A percentile compares a stretch with the other conserved stretches of the same genome.
Evolutionary conservation across 208 protist genomes (phyloP).

Genomic region (Trichomonas gallinae): DNA sequence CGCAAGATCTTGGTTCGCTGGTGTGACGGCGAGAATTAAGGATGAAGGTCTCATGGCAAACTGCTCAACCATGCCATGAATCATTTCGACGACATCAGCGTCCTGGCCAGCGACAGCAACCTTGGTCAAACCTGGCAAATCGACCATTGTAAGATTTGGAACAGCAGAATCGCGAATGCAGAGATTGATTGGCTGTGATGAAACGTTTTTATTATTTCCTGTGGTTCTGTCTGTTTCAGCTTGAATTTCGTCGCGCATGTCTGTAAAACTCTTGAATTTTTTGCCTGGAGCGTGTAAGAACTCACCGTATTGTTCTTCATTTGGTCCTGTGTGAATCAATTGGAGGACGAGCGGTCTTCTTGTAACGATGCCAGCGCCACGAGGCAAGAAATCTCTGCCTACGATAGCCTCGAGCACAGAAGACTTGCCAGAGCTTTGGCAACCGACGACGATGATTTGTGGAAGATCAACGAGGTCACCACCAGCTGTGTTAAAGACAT

Average conservation of each 20-base stretch:
- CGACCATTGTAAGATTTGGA: conserved; percentile 46
- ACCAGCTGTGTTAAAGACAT: conserved; percentile 34
- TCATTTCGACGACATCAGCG: conserved; percentile 38
- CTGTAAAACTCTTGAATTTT: conserved; percentile 74
- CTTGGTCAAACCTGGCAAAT: conserved; percentile 48
- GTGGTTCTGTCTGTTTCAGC: conserved; percentile 70
- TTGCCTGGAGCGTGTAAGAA: conserved; percentile 62
- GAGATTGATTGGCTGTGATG: not conserved
- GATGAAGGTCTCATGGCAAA: conserved; percentile 30
- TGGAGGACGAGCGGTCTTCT: conserved; percentile 92
- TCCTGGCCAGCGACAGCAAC: conserved; percentile 41
- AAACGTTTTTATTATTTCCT: not conserved
- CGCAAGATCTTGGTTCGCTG: conserved; percentile 48
- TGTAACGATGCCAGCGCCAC: conserved; percentile 95
- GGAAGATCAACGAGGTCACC: conserved; percentile 30
- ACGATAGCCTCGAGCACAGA: conserved; percentile 94
- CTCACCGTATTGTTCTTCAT: conserved; percentile 54
- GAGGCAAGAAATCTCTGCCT: conserved; percentile 92
- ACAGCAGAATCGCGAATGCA: conserved; percentile 36
- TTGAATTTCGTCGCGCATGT: conserved; percentile 73
- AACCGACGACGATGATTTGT: conserved; percentile 40
- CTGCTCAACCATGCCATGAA: conserved; percentile 37
- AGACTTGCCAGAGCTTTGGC: conserved; percentile 37
- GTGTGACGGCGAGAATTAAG: conserved; percentile 44
- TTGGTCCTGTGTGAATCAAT: conserved; percentile 53